phyloP scores from a whole-genome alignment of 345 rosid genomes.

The Noccaea caerulescens region DNA sequence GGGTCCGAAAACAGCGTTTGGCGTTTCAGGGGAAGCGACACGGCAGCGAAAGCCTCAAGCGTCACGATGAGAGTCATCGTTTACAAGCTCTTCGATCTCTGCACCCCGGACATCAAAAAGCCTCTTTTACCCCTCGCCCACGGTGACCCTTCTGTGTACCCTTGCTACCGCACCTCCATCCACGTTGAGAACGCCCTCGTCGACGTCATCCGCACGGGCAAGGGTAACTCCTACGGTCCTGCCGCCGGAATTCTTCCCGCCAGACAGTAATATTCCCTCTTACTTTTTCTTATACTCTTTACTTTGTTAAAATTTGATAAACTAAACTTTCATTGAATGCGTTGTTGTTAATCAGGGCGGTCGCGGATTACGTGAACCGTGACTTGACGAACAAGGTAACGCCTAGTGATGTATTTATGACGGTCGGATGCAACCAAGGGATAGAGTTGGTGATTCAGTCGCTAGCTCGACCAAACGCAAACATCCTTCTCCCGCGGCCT shows the following conservation, averaged over 20 bases:
- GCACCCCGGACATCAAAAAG: conserved; percentile 44
- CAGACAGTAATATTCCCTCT: conserved; percentile 47
- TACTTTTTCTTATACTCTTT: background rate
- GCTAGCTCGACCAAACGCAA: conserved; percentile 64
- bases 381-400: conserved; percentile 64
- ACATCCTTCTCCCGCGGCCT: conserved; percentile 68
- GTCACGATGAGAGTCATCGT: conserved; percentile 51
- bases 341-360: conserved; percentile 50
- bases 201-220: conserved; percentile 52
- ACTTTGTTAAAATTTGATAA: background rate
- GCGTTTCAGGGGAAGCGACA: conserved; percentile 41
- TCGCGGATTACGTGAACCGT: conserved; percentile 60
- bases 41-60: conserved; percentile 37
- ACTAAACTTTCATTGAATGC: background rate
- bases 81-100: conserved; percentile 40
- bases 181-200: conserved; percentile 59
- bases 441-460: conserved; percentile 53
- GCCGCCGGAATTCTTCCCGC: conserved; percentile 58
- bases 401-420: conserved; percentile 55
- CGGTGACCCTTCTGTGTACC: conserved; percentile 71
- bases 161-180: conserved; percentile 55
- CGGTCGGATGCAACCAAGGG: conserved; percentile 68
- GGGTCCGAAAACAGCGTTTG: conserved; percentile 21
- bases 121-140: conserved; percentile 56
- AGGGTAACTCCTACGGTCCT: conserved; percentile 56